These are phyloP conservation scores for Boletus rex-veris DNA, from an alignment of 768 basidiomycete species.

Conservation along the genomic window DNA sequence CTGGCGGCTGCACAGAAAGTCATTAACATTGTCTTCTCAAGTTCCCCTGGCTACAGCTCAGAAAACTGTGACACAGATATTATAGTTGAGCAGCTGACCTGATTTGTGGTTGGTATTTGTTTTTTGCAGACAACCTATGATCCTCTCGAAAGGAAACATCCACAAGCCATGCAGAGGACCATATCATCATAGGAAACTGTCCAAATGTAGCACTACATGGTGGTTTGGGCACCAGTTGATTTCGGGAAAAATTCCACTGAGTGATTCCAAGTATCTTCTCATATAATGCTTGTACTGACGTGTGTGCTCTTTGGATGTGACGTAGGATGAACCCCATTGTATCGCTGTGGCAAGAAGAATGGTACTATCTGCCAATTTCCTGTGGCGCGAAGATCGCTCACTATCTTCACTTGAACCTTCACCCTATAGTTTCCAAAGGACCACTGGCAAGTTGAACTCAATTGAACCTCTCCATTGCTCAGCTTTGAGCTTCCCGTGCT, in stretches of 20 bases:
- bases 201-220: no score
- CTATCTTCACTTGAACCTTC: background rate
- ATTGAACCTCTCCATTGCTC: background rate
- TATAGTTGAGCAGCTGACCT: no score
- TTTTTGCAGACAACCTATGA: no score
- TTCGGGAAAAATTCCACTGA: constrained; percentile 19
- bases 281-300: constrained; percentile 23
- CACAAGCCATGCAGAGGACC: no score
- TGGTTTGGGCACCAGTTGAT: constrained; percentile 17
- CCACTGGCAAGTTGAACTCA: background rate
- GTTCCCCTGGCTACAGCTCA: no score
- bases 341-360: background rate
- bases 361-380: background rate
- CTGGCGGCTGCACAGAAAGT: no score
- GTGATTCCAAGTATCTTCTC: constrained; percentile 19
- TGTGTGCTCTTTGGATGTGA: constrained; percentile 14
- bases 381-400: background rate
- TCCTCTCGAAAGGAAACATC: no score
- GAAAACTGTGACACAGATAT: no score
- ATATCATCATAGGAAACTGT: no score
- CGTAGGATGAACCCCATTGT: constrained; percentile 15
- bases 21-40: no score
- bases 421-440: background rate
- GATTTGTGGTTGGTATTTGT: no score
- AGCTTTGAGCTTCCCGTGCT: background rate